Evolutionary conservation across 2,329 filamentous ascomycete species (phyloP).

Genomic region (Penicillium polonicum): DNA sequence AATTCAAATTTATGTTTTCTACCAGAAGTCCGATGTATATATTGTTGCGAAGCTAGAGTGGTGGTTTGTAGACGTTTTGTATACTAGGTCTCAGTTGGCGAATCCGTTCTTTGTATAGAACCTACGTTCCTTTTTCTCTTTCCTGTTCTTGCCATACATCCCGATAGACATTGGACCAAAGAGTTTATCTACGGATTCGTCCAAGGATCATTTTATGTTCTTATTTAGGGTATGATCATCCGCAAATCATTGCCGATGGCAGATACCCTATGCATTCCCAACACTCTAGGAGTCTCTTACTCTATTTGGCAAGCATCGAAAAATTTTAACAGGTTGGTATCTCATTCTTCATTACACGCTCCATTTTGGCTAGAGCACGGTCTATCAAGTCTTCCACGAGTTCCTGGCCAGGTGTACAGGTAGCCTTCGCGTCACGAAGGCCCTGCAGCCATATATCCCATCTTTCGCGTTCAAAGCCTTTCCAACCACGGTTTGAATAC

Average conservation of each 20-base stretch:
- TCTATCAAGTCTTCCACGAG: background rate
- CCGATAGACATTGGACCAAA: background rate
- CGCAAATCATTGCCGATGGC: background rate
- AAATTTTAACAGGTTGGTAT: background rate
- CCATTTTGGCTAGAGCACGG: slow-evolving; percentile 2
- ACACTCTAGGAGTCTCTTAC: background rate
- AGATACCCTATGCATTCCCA: background rate
- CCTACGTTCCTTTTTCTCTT: no score
- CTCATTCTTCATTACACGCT: background rate
- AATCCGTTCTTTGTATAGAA: no score
- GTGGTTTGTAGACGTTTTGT: no score
- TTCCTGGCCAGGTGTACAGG: background rate
- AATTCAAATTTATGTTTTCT: background rate
- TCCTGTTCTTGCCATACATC: background rate
- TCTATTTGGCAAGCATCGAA: background rate
- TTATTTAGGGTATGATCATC: background rate
- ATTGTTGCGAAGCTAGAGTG: background rate
- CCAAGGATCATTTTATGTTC: background rate
- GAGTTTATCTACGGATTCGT: background rate
- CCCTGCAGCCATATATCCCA: slow-evolving; percentile 5
- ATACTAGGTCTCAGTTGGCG: no score
- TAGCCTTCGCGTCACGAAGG: background rate
- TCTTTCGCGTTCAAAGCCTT: slow-evolving; percentile 4
- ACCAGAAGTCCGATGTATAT: background rate
- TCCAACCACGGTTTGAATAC: background rate